phyloP scores from a whole-genome alignment of 2,329 filamentous ascomycete species.

The Teratosphaeriaceae sp. region DNA sequence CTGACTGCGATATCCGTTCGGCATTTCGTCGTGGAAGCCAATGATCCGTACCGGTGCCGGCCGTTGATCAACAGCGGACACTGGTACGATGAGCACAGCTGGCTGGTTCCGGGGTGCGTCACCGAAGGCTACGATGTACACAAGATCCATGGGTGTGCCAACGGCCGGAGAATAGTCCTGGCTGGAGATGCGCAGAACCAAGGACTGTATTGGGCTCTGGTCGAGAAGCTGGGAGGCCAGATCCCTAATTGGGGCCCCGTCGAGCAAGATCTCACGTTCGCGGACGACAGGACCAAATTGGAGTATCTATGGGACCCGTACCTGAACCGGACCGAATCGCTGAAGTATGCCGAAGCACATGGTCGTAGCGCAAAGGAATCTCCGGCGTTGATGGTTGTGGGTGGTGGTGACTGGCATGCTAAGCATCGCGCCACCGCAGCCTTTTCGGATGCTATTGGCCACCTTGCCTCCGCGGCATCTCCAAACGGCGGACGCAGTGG shows the following conservation, averaged over 20 bases:
- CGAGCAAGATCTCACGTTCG: constrained; percentile 38
- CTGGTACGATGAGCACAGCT: constrained; percentile 46
- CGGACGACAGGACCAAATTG: constrained; percentile 41
- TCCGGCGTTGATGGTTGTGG: constrained; percentile 46
- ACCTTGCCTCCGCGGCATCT: constrained; percentile 29
- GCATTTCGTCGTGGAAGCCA: neutral
- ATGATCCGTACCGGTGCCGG: constrained; percentile 49
- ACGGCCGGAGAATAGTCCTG: constrained; percentile 49
- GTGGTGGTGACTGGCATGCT: constrained; percentile 51
- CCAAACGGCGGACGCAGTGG: constrained; percentile 7
- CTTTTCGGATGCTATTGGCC: constrained; percentile 43
- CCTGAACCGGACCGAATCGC: constrained; percentile 45
- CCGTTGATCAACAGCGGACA: constrained; percentile 46
- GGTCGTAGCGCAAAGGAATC: constrained; percentile 16
- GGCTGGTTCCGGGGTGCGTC: constrained; percentile 56
- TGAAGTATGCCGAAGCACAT: constrained; percentile 37
- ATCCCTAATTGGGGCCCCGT: constrained; percentile 32
- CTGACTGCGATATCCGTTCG: neutral
- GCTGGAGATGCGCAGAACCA: constrained; percentile 55
- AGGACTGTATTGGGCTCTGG: constrained; percentile 54
- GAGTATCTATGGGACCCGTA: constrained; percentile 59
- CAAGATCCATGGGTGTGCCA: constrained; percentile 50
- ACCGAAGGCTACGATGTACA: constrained; percentile 48
- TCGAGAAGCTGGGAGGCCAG: constrained; percentile 40
- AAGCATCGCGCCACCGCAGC: constrained; percentile 39